Evolutionary conservation across 202 grass and related monocot species (phyloP).

Genomic region (Miscanthus sacchariflorus): DNA sequence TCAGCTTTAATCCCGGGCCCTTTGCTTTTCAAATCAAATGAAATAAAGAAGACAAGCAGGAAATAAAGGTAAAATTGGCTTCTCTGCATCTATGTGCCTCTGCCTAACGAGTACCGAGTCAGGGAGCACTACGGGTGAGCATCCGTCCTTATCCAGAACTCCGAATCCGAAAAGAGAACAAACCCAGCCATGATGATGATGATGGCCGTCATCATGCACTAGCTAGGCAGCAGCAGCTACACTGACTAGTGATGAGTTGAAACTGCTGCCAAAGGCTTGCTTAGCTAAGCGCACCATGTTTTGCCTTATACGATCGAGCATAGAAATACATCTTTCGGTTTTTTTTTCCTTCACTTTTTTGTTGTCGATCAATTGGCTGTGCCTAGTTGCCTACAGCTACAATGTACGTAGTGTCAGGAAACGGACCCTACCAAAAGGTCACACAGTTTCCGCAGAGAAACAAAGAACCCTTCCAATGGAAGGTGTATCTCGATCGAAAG

Average conservation of each 20-base stretch:
- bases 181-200: not conserved
- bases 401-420: too few relatives aligned
- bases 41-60: slow-evolving; percentile 35
- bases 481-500: too few relatives aligned
- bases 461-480: too few relatives aligned
- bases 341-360: not conserved
- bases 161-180: slow-evolving; percentile 27
- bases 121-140: slow-evolving; percentile 35
- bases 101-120: slow-evolving; percentile 40
- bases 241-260: not conserved
- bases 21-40: not conserved
- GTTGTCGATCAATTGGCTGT: not conserved
- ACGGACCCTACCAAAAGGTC: too few relatives aligned
- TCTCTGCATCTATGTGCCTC: not conserved
- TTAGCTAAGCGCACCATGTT: slow-evolving; percentile 34
- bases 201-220: not conserved
- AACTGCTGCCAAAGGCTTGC: slow-evolving; percentile 31
- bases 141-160: slow-evolving; percentile 46
- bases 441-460: not conserved
- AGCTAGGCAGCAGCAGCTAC: not conserved
- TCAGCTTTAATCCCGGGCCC: not conserved
- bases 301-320: not conserved
- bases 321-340: not conserved
- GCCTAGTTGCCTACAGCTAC: too few relatives aligned
- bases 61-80: not conserved